Evolutionary conservation across 2,329 filamentous ascomycete species (phyloP).

Genomic region (Colletotrichum zoysiae): DNA sequence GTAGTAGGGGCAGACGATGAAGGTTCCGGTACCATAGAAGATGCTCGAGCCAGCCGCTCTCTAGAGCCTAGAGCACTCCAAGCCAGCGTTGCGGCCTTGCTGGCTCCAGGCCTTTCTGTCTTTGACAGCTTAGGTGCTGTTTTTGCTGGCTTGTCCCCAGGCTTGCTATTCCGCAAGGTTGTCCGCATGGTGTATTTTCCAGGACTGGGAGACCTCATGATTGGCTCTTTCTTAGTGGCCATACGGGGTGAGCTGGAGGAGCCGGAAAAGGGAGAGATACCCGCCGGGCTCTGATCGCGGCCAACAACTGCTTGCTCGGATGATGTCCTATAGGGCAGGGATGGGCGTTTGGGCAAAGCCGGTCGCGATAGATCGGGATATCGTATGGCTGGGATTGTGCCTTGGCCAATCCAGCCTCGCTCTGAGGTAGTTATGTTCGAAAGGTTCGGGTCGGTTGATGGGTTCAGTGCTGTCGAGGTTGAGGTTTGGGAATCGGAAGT

Average conservation of each 20-base stretch:
- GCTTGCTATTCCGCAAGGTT: constrained; percentile 66
- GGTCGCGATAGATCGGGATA: constrained; percentile 87
- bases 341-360: constrained; percentile 67
- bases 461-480: constrained; percentile 16
- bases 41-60: constrained; percentile 50
- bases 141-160: constrained; percentile 57
- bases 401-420: constrained; percentile 79
- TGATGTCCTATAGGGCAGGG: constrained; percentile 65
- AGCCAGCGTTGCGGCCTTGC: constrained; percentile 73
- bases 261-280: constrained; percentile 44
- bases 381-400: constrained; percentile 83
- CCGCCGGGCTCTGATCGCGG: constrained; percentile 43
- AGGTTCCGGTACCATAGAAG: constrained; percentile 45
- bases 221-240: constrained; percentile 52
- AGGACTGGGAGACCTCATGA: constrained; percentile 66
- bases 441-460: constrained; percentile 7
- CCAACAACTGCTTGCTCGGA: constrained; percentile 61
- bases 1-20: constrained; percentile 45
- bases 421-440: constrained; percentile 29
- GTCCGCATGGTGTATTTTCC: constrained; percentile 73
- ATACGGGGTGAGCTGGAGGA: constrained; percentile 50
- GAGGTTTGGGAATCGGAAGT: constrained; percentile 41
- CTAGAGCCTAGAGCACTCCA: constrained; percentile 64
- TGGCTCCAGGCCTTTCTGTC: constrained; percentile 65
- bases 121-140: constrained; percentile 57